Evolutionary conservation across 352 stramenopile species (phyloP).

Genomic region (Phytophthora vignae): DNA sequence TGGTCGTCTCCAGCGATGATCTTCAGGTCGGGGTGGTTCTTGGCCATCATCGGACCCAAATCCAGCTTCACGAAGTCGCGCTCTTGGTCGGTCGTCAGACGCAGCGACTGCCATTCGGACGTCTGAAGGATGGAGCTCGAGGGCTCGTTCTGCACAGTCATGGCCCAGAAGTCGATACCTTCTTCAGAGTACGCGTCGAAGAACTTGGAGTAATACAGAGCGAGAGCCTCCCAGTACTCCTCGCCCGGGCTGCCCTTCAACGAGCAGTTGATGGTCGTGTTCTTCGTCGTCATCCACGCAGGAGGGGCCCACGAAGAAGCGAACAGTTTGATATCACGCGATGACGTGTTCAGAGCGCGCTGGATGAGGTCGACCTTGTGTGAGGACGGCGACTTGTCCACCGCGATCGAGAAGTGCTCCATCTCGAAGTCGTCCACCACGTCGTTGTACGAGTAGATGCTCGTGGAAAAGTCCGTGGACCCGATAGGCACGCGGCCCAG

Average conservation of each 20-base stretch:
- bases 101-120: slow-evolving; percentile 71
- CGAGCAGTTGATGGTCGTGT: slow-evolving; percentile 63
- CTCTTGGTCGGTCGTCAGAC: slow-evolving; percentile 49
- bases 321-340: slow-evolving; percentile 71
- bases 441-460: slow-evolving; percentile 89
- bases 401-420: slow-evolving; percentile 80
- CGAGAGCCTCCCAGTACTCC: slow-evolving; percentile 76
- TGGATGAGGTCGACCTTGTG: slow-evolving; percentile 82
- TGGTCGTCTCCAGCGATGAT: slow-evolving; percentile 90
- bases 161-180: slow-evolving; percentile 78
- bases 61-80: slow-evolving; percentile 82
- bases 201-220: slow-evolving; percentile 92
- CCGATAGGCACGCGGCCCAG: slow-evolving; percentile 87
- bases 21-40: slow-evolving; percentile 78
- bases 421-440: slow-evolving; percentile 82
- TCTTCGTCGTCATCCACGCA: slow-evolving; percentile 88
- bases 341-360: slow-evolving; percentile 49
- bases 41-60: slow-evolving; percentile 70
- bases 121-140: slow-evolving; percentile 29
- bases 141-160: slow-evolving; percentile 91
- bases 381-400: slow-evolving; percentile 70
- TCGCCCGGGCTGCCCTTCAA: slow-evolving; percentile 64
- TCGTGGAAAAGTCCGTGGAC: slow-evolving; percentile 87
- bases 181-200: slow-evolving; percentile 80
- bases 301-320: slow-evolving; percentile 86